These are phyloP conservation scores for Rhazya stricta DNA, from an alignment of 257 asterid genomes.

Conservation along the genomic window DNA sequence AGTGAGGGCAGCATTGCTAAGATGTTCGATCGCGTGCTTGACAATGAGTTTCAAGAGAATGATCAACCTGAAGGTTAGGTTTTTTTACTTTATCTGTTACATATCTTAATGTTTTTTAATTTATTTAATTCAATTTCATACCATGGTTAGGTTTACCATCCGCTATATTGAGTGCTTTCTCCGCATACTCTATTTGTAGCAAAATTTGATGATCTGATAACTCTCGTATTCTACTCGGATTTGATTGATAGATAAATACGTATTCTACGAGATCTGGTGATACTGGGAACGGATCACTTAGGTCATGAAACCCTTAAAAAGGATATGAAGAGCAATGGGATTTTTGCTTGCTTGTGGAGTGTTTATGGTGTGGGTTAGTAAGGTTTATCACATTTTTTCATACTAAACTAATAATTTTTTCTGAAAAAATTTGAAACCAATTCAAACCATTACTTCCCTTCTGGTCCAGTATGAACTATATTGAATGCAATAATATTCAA, in stretches of 20 bases:
- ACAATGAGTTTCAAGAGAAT: slow-evolving; percentile 85
- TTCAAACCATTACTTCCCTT: no score
- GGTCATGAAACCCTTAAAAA: not conserved
- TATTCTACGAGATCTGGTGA: not conserved
- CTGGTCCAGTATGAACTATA: no score
- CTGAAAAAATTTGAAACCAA: no score
- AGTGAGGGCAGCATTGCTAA: slow-evolving; percentile 77
- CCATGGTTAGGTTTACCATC: not conserved
- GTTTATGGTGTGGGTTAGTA: no score
- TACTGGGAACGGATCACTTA: not conserved
- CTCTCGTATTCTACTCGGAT: not conserved
- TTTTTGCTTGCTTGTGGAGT: not conserved
- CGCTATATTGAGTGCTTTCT: not conserved
- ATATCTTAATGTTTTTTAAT: not conserved
- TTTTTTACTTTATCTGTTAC: not conserved
- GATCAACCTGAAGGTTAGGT: slow-evolving; percentile 78
- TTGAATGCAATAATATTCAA: no score
- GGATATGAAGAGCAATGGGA: not conserved
- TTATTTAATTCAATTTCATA: not conserved
- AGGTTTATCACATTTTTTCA: no score
- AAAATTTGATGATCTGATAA: not conserved
- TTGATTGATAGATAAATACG: not conserved
- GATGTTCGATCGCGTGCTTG: slow-evolving; percentile 94
- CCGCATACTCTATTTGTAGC: not conserved
- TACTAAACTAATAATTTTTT: no score